Evolutionary conservation across 179 eudicot genomes (phyloP).

Genomic region (Corrigiola litoralis): DNA sequence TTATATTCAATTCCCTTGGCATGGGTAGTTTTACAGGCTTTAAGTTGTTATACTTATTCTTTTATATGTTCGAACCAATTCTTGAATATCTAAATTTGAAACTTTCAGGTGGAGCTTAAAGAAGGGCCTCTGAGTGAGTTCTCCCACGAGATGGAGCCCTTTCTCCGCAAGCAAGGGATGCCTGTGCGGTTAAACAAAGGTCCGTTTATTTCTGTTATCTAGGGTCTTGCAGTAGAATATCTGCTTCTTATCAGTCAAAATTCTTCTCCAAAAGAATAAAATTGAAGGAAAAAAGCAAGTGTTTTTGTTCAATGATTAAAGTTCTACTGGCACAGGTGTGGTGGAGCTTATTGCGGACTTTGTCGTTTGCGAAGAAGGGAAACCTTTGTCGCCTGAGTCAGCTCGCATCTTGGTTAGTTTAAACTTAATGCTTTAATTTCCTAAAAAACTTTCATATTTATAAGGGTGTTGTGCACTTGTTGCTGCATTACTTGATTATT

Average conservation of each 20-base stretch:
- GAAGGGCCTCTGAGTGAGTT: conserved; percentile 90
- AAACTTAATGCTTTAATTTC: too few species aligned
- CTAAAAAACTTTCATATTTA: too few species aligned
- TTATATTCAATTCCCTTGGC: too few species aligned
- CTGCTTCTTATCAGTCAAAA: not conserved
- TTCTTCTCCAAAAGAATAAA: not conserved
- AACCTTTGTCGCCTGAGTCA: conserved; percentile 87
- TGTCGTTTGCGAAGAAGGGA: conserved; percentile 85
- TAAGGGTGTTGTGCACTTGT: too few species aligned
- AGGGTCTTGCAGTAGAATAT: not conserved
- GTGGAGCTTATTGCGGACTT: conserved; percentile 86
- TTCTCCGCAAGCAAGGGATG: conserved; percentile 91
- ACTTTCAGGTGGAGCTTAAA: conserved; percentile 76
- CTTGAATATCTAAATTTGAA: not conserved
- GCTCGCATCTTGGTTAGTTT: conserved; percentile 76
- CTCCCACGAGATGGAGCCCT: conserved; percentile 97
- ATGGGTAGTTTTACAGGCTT: too few species aligned
- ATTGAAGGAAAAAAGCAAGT: not conserved
- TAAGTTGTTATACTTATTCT: too few species aligned
- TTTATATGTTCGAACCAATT: too few species aligned
- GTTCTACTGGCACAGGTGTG: conserved; percentile 44
- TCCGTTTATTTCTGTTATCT: conserved; percentile 11
- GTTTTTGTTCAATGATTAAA: not conserved
- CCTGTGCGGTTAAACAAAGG: conserved; percentile 94
- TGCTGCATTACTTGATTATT: too few species aligned